Base-by-base conservation (phyloP, 768 basidiomycete genomes). In the Cyathus striatus region DNA sequence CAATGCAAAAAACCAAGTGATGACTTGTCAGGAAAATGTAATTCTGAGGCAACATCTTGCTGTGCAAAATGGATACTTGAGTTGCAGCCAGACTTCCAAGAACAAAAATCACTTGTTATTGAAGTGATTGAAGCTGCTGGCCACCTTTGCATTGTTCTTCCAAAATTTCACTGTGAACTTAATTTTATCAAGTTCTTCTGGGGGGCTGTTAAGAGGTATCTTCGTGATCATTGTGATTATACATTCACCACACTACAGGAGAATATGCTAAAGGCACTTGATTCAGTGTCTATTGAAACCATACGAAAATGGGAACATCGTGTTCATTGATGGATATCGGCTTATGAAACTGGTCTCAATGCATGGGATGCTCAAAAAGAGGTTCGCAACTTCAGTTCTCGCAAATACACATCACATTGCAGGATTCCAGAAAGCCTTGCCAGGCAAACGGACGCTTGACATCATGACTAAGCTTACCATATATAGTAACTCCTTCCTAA, bases 221-320 rank as follows among this genome's bases (percentile, higher is more conserved):
- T 30, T 30, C 16, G 27, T 10, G 27, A 30, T 10, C 10, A 30
- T 16, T 30, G 27, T 30, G 27, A 30, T 30, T 30, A 30, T 30
- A 30, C 16, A 30, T 30, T 30, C 27, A 30, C 10, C 10, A 30
- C 27, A 10, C 27, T 30, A 16, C 10, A 30, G 16, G 27, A 30
- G 27, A 30, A 30, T 30, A 30, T 30, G 27, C 27, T 30, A 16
- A 22, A 16, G 7, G 49, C 52, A 39, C 30, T 52, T n/a, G 43
- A 4, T 23, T 52, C 51, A 9, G 47, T 53, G 34, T 27, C 44
- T 49, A 43, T 48, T 30, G 35, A 52, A 25, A 47, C 55, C 3
- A 59, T 62, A 23, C 46, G 54, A 13, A 57, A 55, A 34, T 64
- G 60, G 63, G 56, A 65, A 26, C 56, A 65, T 46, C 35, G 55